A percentile compares a stretch with the other conserved stretches of the same genome.
These are phyloP conservation scores for Glycyrrhiza uralensis DNA, from an alignment of 306 rosid genomes.

Conservation along the genomic window DNA sequence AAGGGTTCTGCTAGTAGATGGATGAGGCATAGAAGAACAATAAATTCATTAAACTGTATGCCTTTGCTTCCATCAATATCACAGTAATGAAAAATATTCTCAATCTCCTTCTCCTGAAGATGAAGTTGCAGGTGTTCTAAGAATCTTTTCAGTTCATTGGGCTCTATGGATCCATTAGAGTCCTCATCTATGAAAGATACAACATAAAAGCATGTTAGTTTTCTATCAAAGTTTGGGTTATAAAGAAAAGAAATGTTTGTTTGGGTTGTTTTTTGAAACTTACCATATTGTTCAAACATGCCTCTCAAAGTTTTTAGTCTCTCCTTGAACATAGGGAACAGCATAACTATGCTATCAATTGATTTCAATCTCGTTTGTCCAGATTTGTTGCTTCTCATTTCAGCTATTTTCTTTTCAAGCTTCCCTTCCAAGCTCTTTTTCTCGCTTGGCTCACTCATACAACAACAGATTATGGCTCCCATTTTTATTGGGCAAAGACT, in stretches of 20 bases:
- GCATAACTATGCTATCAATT: slow-evolving; percentile 62
- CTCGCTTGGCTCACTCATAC: slow-evolving; percentile 39
- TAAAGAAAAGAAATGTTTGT: neutral
- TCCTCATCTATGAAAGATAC: slow-evolving; percentile 63
- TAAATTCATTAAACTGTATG: slow-evolving; percentile 81
- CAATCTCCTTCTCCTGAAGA: slow-evolving; percentile 58
- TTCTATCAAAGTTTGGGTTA: neutral
- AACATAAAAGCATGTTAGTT: slow-evolving; percentile 1
- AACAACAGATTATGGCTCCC: slow-evolving; percentile 54
- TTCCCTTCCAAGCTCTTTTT: slow-evolving; percentile 62
- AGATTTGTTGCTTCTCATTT: slow-evolving; percentile 47
- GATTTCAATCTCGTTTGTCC: slow-evolving; percentile 57
- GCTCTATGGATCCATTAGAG: slow-evolving; percentile 74
- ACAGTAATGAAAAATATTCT: slow-evolving; percentile 73
- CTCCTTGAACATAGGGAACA: slow-evolving; percentile 72
- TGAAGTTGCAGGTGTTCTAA: slow-evolving; percentile 60
- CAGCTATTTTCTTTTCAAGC: slow-evolving; percentile 61
- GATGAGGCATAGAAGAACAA: slow-evolving; percentile 83
- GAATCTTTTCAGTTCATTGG: slow-evolving; percentile 58
- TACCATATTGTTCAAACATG: slow-evolving; percentile 79
- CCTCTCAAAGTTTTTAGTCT: slow-evolving; percentile 54
- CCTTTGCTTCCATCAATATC: slow-evolving; percentile 83
- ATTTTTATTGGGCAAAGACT: slow-evolving; percentile 44
- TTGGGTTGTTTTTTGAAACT: slow-evolving; percentile 25
- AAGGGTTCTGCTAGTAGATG: slow-evolving; percentile 65